Evolutionary conservation across 2,329 filamentous ascomycete genomes (phyloP).

Genomic region (Phaeosphaeriaceae sp.): DNA sequence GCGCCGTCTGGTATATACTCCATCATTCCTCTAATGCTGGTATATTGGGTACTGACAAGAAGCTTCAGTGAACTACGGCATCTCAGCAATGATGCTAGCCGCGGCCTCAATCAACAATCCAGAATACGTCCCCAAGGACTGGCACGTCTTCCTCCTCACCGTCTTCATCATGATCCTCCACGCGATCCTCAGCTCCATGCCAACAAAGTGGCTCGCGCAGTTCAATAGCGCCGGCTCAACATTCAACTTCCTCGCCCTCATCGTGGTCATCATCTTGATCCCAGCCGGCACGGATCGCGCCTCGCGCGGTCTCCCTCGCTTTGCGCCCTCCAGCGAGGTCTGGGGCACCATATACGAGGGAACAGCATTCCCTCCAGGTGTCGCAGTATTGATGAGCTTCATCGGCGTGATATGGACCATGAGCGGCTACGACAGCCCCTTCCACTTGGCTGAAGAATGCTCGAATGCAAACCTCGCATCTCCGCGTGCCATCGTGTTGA

Average conservation of each 20-base stretch:
- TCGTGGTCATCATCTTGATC: constrained; percentile 73
- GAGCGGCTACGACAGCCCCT: constrained; percentile 71
- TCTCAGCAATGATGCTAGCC: constrained; percentile 74
- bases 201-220: constrained; percentile 72
- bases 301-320: constrained; percentile 63
- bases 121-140: constrained; percentile 67
- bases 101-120: constrained; percentile 73
- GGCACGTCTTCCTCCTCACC: constrained; percentile 73
- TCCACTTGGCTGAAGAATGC: constrained; percentile 78
- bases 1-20: constrained; percentile 61
- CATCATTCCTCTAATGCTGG: not conserved
- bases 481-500: constrained; percentile 75
- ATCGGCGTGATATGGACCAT: constrained; percentile 74
- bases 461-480: constrained; percentile 74
- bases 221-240: constrained; percentile 75
- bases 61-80: constrained; percentile 66
- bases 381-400: constrained; percentile 75
- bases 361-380: constrained; percentile 71
- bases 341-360: constrained; percentile 71
- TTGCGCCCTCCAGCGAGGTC: constrained; percentile 64
- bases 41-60: constrained; percentile 8
- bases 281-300: constrained; percentile 63
- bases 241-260: constrained; percentile 72
- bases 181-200: constrained; percentile 70
- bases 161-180: constrained; percentile 73